Conservation (phyloP, 331 rosid genomes). For the Quercus lobata region DNA sequence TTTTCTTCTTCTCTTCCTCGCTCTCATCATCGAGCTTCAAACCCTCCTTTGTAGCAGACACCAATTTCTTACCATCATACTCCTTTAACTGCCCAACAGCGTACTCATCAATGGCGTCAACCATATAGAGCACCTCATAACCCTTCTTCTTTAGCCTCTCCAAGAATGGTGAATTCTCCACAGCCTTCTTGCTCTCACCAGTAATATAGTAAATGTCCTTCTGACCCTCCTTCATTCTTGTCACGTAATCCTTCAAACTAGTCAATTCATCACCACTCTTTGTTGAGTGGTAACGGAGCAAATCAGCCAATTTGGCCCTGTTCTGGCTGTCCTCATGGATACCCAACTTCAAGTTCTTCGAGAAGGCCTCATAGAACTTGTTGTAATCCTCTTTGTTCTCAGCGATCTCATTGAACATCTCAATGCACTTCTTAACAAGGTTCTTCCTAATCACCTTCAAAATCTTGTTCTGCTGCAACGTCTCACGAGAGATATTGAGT, state of each 20-base stretch:
- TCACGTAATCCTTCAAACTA: conserved; percentile 62
- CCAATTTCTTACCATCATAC: conserved; percentile 64
- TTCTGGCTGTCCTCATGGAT: conserved; percentile 72
- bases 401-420: conserved; percentile 69
- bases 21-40: conserved; percentile 55
- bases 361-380: conserved; percentile 59
- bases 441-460: conserved; percentile 70
- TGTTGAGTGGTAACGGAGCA: conserved; percentile 60
- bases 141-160: conserved; percentile 68
- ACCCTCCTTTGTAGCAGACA: conserved; percentile 69
- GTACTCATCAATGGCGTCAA: conserved; percentile 63
- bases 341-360: conserved; percentile 64
- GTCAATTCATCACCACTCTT: conserved; percentile 69
- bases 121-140: conserved; percentile 63
- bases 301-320: conserved; percentile 55
- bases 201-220: conserved; percentile 66
- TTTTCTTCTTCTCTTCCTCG: conserved; percentile 53
- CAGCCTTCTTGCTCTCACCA: conserved; percentile 68
- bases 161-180: conserved; percentile 66
- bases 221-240: conserved; percentile 67
- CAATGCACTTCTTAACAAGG: conserved; percentile 67
- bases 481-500: conserved; percentile 71
- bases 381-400: conserved; percentile 66
- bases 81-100: conserved; percentile 64
- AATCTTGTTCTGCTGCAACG: conserved; percentile 63